A percentile compares a stretch with the other conserved stretches of the same genome.
Evolutionary conservation across 768 basidiomycete genomes (phyloP).

Genomic region (Mycena alexandri): DNA sequence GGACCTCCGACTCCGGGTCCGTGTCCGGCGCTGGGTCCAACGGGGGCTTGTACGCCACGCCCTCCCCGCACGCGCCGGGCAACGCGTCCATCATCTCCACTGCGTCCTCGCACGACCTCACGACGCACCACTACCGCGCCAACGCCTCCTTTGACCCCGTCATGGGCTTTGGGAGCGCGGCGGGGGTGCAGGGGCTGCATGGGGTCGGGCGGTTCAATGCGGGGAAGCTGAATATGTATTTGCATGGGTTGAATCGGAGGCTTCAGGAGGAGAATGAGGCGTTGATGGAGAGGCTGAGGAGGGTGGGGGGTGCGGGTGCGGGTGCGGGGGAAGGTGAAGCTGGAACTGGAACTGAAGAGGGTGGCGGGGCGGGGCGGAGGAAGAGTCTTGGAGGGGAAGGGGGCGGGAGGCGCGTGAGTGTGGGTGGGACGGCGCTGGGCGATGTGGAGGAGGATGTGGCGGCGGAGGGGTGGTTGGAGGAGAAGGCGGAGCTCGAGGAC

Average conservation of each 20-base stretch:
- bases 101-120: conserved; percentile 90
- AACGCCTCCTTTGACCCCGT: conserved; percentile 93
- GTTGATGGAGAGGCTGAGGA: conserved; percentile 66
- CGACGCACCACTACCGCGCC: conserved; percentile 74
- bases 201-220: conserved; percentile 88
- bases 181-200: conserved; percentile 65
- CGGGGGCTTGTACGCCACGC: conserved; percentile 57
- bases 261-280: conserved; percentile 88
- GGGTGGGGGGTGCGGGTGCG: conserved; percentile 71
- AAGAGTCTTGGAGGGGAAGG: conserved; percentile 49
- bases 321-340: conserved; percentile 64
- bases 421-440: conserved; percentile 64
- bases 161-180: conserved; percentile 70
- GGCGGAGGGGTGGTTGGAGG: conserved; percentile 79
- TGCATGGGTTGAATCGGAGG: conserved; percentile 86
- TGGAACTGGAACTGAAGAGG: conserved; percentile 33
- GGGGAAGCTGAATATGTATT: conserved; percentile 85
- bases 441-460: conserved; percentile 73
- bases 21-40: conserved; percentile 50
- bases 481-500: conserved; percentile 71
- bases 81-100: conserved; percentile 83
- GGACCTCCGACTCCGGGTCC: conserved; percentile 52
- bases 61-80: conserved; percentile 54
- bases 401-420: conserved; percentile 63
- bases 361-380: conserved; percentile 50